A percentile compares a stretch with the other conserved stretches of the same genome.
Evolutionary conservation across 768 basidiomycete species (phyloP).

Genomic region (Boletellus sp.): DNA sequence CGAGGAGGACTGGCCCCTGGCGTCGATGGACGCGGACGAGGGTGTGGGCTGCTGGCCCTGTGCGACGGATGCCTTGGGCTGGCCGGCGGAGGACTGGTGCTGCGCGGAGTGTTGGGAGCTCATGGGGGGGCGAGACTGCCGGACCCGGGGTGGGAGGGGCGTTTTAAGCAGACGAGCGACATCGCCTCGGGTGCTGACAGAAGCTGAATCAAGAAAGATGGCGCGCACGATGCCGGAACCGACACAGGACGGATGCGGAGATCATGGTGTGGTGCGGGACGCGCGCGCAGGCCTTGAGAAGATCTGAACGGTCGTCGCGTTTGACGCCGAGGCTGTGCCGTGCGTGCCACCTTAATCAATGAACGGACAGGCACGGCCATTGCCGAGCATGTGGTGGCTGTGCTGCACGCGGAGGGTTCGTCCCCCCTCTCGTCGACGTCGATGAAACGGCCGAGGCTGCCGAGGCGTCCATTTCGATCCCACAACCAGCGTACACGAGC

Average conservation of each 20-base stretch:
- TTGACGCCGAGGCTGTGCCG: conserved; percentile 1
- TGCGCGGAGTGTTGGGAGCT: conserved; percentile 23
- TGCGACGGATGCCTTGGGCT: conserved; percentile 15
- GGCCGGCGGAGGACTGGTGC: conserved; percentile 14
- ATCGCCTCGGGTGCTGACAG: conserved; percentile 22
- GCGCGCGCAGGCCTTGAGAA: background rate
- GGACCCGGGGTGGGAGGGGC: conserved; percentile 1
- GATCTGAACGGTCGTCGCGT: conserved; percentile 6
- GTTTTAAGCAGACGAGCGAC: conserved; percentile 27
- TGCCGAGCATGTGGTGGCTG: conserved; percentile 5
- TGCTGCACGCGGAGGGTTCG: no score
- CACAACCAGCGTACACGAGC: no score
- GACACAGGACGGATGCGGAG: conserved; percentile 23
- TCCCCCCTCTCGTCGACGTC: background rate
- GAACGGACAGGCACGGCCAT: background rate
- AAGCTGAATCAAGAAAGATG: conserved; percentile 5
- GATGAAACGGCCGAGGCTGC: conserved; percentile 3
- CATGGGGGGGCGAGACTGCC: conserved; percentile 16
- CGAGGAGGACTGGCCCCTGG: conserved; percentile 18
- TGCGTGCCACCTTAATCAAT: no score
- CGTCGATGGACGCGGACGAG: conserved; percentile 24
- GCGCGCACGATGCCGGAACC: conserved; percentile 25
- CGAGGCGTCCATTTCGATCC: background rate
- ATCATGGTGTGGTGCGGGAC: conserved; percentile 14
- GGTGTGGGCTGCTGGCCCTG: conserved; percentile 8